Conservation (phyloP, 805 yeast genomes). For the Tetrapisispora iriomotensis region DNA sequence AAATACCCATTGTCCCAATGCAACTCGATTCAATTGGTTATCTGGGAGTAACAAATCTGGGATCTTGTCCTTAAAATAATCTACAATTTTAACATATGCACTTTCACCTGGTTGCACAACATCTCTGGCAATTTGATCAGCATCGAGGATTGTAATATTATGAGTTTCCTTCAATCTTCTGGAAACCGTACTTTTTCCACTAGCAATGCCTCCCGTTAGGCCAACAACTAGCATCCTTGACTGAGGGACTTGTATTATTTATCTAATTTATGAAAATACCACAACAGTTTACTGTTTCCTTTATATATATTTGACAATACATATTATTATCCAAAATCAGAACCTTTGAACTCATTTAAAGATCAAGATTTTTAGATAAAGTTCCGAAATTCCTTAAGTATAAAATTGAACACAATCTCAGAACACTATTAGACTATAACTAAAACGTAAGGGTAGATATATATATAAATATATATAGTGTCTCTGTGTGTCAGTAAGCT, state of each 20-base stretch:
- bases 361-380: too few species aligned
- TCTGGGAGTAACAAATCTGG: conserved; percentile 38
- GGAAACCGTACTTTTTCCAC: conserved; percentile 94
- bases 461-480: too few species aligned
- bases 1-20: conserved; percentile 71
- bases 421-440: too few species aligned
- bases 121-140: conserved; percentile 80
- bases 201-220: conserved; percentile 94
- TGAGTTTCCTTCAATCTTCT: conserved; percentile 41
- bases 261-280: too few species aligned
- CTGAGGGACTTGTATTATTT: background rate
- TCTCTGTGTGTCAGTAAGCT: too few species aligned
- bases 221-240: conserved; percentile 74
- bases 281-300: too few species aligned
- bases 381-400: too few species aligned
- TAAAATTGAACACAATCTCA: too few species aligned
- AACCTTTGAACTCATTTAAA: too few species aligned
- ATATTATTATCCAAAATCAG: background rate
- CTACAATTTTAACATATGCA: conserved; percentile 59
- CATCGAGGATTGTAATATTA: conserved; percentile 63
- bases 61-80: conserved; percentile 45
- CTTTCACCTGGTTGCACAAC: conserved; percentile 72
- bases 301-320: background rate
- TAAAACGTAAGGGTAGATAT: too few species aligned
- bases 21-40: conserved; percentile 50